Base-by-base conservation (phyloP, 2,329 filamentous ascomycete species). In the Aspergillus fructus region DNA sequence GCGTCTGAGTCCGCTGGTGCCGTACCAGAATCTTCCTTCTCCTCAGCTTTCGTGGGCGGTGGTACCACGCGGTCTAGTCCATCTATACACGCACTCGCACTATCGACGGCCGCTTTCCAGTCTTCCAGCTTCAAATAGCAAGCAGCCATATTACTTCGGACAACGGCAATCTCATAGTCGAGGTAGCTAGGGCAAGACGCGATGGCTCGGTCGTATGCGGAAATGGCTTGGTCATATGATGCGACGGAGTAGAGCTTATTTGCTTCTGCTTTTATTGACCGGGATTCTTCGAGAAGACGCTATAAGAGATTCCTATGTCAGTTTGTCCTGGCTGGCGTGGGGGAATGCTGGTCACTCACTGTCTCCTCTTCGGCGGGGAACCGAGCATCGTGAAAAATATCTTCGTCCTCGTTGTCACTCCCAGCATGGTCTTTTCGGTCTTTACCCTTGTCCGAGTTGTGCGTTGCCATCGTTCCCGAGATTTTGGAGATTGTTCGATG, bases 101-200 rank as follows among this genome's bases (percentile, higher is more conserved):
- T 82, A 49, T 88, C 87, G 43, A 92, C 83, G 9, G 91, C 90
- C 30, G 90, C 86, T 64, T 93, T 91, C 90, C 92, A 97, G 60
- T 93, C 88, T 59, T 87, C 81, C 3, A 96, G 79, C 71, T 96
- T 96, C 54, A 97, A 74, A 66, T 96, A 86, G 70, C 92, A 96
- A 9, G 93, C 93, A 2, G 93, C 85, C 63, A 97, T 88, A 77
- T 97, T 97, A 71, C 89, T 92, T 58, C 88, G 86, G 5, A 97
- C 81, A 9, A 97, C 90, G 24, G 93, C 91, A 61, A 93, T 81
- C 65, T 96, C 91, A 76, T 91, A 96, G 71, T 93, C 87, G 24
- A 96, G 84, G 71, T 96, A 96, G 62, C 85, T 87, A 2, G 93
- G 93, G 67, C 91, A 93, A 7, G 87, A 83, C 12, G 85, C 81